Conservation (phyloP, 2,329 filamentous ascomycete species). For the Hypomyces perniciosus region DNA sequence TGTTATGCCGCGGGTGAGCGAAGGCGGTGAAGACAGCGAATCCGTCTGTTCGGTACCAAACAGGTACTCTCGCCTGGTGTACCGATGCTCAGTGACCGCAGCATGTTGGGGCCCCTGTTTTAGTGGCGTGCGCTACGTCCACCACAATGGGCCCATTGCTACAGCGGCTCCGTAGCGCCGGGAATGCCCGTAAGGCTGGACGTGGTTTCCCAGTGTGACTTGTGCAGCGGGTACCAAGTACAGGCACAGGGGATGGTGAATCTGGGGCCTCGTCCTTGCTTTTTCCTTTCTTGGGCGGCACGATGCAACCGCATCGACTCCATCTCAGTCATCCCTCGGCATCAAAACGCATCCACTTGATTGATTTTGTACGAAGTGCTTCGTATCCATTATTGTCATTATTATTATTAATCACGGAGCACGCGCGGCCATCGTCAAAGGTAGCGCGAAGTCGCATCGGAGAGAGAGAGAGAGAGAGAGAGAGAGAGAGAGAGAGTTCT, state of each 20-base stretch:
- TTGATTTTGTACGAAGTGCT: neutral
- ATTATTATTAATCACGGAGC: too few relatives aligned
- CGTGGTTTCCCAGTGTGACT: neutral
- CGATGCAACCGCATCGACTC: neutral
- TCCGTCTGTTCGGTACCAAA: neutral
- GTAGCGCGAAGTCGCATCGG: too few relatives aligned
- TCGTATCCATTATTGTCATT: too few relatives aligned
- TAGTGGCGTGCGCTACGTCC: neutral
- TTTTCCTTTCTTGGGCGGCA: neutral
- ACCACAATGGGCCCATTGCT: neutral
- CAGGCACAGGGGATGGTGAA: neutral
- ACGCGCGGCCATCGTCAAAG: too few relatives aligned
- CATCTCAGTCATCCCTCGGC: neutral
- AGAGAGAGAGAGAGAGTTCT: too few relatives aligned
- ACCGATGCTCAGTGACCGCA: neutral
- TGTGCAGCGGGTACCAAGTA: neutral
- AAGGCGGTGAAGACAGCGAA: constrained; percentile 9
- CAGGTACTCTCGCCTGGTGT: neutral
- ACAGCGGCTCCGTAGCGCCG: neutral
- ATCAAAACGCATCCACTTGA: neutral
- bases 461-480: too few relatives aligned
- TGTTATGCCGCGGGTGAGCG: constrained; percentile 7
- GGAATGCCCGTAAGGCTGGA: neutral
- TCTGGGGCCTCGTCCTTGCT: neutral
- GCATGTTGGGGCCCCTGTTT: neutral